Conservation (phyloP, 148 eudicot species). For the Simmondsia chinensis region DNA sequence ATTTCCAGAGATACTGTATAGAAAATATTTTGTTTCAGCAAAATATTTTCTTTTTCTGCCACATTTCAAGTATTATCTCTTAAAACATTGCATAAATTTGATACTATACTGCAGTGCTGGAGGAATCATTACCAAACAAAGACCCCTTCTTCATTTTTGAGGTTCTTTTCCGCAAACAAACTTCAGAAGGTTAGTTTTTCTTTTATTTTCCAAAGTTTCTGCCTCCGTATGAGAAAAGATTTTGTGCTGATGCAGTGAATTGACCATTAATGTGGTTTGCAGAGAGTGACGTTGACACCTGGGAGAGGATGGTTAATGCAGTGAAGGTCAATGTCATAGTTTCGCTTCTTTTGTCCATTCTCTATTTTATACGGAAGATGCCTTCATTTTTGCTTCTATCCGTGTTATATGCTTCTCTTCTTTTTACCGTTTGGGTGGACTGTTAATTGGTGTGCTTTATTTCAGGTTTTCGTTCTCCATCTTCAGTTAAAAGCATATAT, state of each 20-base stretch:
- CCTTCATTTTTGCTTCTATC: too few relatives aligned
- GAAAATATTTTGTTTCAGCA: too few relatives aligned
- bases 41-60: too few relatives aligned
- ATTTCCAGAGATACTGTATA: too few relatives aligned
- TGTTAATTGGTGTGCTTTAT: background rate
- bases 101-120: constrained; percentile 23
- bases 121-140: constrained; percentile 31
- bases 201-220: too few relatives aligned
- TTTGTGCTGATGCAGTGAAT: too few relatives aligned
- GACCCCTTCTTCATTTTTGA: constrained; percentile 33
- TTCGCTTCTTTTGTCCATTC: background rate
- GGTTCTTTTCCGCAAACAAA: constrained; percentile 13
- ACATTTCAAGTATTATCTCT: too few relatives aligned
- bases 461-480: constrained; percentile 44
- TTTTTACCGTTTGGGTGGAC: background rate
- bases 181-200: constrained; percentile 29
- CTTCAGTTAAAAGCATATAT: constrained; percentile 38
- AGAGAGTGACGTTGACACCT: constrained; percentile 19
- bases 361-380: background rate
- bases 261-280: constrained; percentile 8
- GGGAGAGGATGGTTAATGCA: constrained; percentile 40
- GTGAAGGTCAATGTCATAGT: constrained; percentile 25
- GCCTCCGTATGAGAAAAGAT: too few relatives aligned
- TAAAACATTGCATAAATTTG: background rate
- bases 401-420: too few relatives aligned